Evolutionary conservation across 352 stramenopile species (phyloP).

Genomic region (Pythium phragmitis): DNA sequence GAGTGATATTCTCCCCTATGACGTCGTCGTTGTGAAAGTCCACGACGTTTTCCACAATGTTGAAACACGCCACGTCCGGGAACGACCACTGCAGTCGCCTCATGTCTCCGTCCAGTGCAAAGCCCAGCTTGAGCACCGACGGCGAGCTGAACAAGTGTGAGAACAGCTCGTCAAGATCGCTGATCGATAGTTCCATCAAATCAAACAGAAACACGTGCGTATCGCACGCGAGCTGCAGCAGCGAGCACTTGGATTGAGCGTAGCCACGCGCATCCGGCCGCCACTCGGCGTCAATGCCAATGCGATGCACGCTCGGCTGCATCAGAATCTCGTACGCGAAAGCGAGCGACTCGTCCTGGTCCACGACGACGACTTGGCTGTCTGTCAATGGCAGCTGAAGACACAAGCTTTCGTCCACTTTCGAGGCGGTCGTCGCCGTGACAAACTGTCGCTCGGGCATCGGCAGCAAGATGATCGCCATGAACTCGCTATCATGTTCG

Average conservation of each 20-base stretch:
- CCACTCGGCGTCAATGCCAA: conserved; percentile 76
- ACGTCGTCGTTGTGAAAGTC: conserved; percentile 56
- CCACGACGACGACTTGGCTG: conserved; percentile 52
- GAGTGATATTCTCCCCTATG: not conserved
- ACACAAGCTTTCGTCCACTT: conserved; percentile 32
- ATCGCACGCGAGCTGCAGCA: conserved; percentile 69
- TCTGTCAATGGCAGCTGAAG: conserved; percentile 47
- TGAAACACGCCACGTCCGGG: conserved; percentile 61
- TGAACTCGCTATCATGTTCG: conserved; percentile 66
- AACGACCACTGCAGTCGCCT: conserved; percentile 71
- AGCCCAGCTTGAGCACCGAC: conserved; percentile 58
- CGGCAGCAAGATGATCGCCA: conserved; percentile 45
- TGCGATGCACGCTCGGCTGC: conserved; percentile 32
- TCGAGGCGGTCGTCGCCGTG: not conserved
- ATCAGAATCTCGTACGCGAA: conserved; percentile 52
- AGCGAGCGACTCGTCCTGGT: conserved; percentile 52
- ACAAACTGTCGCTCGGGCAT: conserved; percentile 10
- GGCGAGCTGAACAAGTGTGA: conserved; percentile 53
- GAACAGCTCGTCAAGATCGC: conserved; percentile 70
- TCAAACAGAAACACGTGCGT: conserved; percentile 72
- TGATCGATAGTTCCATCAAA: conserved; percentile 45
- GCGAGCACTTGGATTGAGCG: conserved; percentile 58
- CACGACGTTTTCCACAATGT: conserved; percentile 58
- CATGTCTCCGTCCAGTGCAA: conserved; percentile 64
- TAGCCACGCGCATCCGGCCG: conserved; percentile 42